These are phyloP conservation scores for Centella asiatica DNA, from an alignment of 129 eudicot genomes.

Conservation along the genomic window DNA sequence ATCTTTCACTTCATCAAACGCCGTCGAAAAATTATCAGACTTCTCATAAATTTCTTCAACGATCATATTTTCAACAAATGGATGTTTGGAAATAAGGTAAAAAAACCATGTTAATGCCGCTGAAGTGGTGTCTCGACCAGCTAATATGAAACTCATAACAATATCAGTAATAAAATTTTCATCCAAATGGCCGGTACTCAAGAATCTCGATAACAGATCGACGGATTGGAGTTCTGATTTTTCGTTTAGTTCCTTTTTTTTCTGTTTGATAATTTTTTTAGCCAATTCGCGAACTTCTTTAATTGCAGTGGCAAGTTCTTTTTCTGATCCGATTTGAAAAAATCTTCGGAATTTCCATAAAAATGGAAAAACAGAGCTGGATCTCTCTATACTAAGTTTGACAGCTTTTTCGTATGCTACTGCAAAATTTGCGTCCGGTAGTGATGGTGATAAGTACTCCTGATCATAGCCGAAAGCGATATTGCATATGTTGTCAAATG, in stretches of 20 bases:
- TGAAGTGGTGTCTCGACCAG: constrained; percentile 59
- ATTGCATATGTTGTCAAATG: constrained; percentile 65
- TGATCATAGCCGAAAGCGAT: constrained; percentile 84
- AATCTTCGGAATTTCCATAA: constrained; percentile 48
- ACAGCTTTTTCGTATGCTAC: constrained; percentile 50
- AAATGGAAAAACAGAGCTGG: constrained; percentile 22
- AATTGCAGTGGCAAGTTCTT: constrained; percentile 22
- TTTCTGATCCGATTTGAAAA: constrained; percentile 51
- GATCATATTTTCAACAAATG: constrained; percentile 26
- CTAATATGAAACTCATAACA: constrained; percentile 40
- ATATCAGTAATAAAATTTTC: constrained; percentile 38
- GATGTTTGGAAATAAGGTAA: constrained; percentile 40
- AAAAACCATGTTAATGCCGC: constrained; percentile 66
- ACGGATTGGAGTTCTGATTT: constrained; percentile 31
- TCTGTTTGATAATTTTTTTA: constrained; percentile 22
- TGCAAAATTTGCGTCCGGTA: constrained; percentile 51
- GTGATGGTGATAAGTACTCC: constrained; percentile 34
- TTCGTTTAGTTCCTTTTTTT: constrained; percentile 24
- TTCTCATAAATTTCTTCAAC: constrained; percentile 23
- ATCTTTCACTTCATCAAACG: constrained; percentile 44
- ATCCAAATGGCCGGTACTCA: constrained; percentile 48
- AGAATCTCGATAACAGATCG: constrained; percentile 56
- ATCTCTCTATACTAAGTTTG: constrained; percentile 25
- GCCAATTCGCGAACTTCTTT: constrained; percentile 45
- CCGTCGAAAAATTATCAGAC: constrained; percentile 2